Evolutionary conservation across 2,329 filamentous ascomycete genomes (phyloP), one percentile per base, ranked within the genome.

Genomic region (Botryotinia narcissicola): DNA sequence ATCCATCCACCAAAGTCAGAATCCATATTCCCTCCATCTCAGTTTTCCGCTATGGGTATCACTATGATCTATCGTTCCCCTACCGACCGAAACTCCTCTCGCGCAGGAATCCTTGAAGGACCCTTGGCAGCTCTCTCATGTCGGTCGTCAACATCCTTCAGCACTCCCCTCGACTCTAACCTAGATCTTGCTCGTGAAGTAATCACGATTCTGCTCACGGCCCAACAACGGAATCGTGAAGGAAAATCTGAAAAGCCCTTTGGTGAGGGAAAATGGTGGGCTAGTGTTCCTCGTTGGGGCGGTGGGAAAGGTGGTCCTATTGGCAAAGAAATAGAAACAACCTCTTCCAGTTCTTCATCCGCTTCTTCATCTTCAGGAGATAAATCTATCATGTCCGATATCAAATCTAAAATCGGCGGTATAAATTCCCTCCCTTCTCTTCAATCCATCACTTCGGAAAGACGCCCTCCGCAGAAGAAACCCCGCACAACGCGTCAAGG

Each of bases 141-240:
- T 12, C 85, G 90, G 44, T 86, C 87, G 67, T 86, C 85, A 20
- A 87, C 86, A 12, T 82, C 81, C 42, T 91, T 92, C 78, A 77
- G 84, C 51, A 81, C 82, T 12, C 84, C 84, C 67, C 82, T 86
- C 70, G 91, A 93, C 59, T 87, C 91, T 73, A 82, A 87, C 44
- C 83, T 90, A 59, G 91, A 92, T 78, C 84, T 91, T 35, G 87
- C 87, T 0, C 85, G 89, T 48, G 90, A 92, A 79, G 80, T 91
- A 0, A 83, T 90, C 42, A 88, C 89, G 5, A 86, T 88, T 0
- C 82, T 92, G 6, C 83, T 90, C 64, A 89, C 89, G 12, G 90
- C 90, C 0, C 90, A 92, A 79, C 89, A 91, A 75, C 87, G 90
- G 29, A 84, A 86, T 18, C 87, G 89, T 22, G 85, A 90, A 76